These are phyloP conservation scores for Tetrapisispora arboricola DNA, from an alignment of 805 yeast species.

Conservation along the genomic window DNA sequence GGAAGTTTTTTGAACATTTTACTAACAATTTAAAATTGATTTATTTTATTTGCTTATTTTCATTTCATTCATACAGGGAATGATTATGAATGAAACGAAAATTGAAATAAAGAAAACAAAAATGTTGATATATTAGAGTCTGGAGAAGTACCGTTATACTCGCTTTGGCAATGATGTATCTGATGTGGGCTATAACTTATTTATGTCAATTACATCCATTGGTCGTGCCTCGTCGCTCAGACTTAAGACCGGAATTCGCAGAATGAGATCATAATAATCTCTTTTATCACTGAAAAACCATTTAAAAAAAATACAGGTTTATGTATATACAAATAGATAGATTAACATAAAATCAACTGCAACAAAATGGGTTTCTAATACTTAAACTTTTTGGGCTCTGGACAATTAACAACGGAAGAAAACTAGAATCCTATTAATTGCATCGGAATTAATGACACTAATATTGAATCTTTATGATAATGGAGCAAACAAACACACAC, in stretches of 20 bases:
- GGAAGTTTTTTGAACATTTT: too few species aligned
- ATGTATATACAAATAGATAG: too few species aligned
- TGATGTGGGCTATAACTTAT: constrained; percentile 92
- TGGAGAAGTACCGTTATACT: constrained; percentile 66
- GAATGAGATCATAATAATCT: constrained; percentile 5
- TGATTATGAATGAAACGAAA: not conserved
- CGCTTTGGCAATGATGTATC: constrained; percentile 64
- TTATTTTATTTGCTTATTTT: not conserved
- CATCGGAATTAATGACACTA: too few species aligned
- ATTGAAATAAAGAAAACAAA: not conserved
- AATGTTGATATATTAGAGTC: too few species aligned
- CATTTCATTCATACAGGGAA: too few species aligned
- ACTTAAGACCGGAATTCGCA: constrained; percentile 68
- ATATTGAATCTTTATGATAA: too few species aligned
- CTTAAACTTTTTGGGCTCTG: too few species aligned
- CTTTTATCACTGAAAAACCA: not conserved
- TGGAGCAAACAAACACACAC: too few species aligned
- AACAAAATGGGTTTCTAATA: too few species aligned
- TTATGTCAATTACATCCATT: constrained; percentile 79
- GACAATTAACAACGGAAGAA: too few species aligned
- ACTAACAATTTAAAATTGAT: not conserved
- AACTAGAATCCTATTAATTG: too few species aligned
- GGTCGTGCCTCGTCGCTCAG: constrained; percentile 83
- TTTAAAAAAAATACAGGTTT: not conserved
- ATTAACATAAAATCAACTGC: too few species aligned